Percentiles rank a stretch among this genome's conserved stretches.
Evolutionary conservation across 2,329 filamentous ascomycete species (phyloP).

Genomic region (Penicillium sp.): DNA sequence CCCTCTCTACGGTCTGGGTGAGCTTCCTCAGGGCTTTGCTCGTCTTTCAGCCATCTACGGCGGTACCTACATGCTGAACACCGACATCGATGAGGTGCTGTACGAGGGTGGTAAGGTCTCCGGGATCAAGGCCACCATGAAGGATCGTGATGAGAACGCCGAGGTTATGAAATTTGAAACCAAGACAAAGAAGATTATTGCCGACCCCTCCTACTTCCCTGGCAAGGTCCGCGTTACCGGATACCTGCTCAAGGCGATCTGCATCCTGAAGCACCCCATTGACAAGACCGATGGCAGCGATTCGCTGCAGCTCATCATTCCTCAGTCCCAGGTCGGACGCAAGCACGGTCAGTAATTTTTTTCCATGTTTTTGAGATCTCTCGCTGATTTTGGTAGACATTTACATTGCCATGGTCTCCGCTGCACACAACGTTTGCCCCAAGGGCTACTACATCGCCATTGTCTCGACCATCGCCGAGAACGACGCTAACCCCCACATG

Average conservation of each 20-base stretch:
- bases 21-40: conserved; percentile 96
- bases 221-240: conserved; percentile 83
- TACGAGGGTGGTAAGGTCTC: conserved; percentile 82
- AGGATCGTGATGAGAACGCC: conserved; percentile 71
- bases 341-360: conserved; percentile 72
- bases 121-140: conserved; percentile 97
- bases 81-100: conserved; percentile 82
- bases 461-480: conserved; percentile 95
- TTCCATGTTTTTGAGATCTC: neutral
- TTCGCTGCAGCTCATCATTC: conserved; percentile 93
- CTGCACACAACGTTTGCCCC: conserved; percentile 95
- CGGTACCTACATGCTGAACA: conserved; percentile 99
- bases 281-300: conserved; percentile 85
- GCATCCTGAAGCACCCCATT: conserved; percentile 93
- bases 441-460: conserved; percentile 99
- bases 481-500: conserved; percentile 86
- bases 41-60: conserved; percentile 97
- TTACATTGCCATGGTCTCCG: conserved; percentile 94
- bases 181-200: conserved; percentile 92
- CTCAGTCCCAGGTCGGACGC: conserved; percentile 92
- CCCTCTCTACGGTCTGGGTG: conserved; percentile 93
- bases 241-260: conserved; percentile 93
- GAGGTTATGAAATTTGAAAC: conserved; percentile 89
- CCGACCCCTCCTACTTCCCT: conserved; percentile 95
- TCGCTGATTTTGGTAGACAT: conserved; percentile 63